Percentiles rank a stretch among this genome's conserved stretches.
These are phyloP conservation scores for Xylariales sp. DNA, from an alignment of 2,329 filamentous ascomycete genomes.

Conservation along the genomic window DNA sequence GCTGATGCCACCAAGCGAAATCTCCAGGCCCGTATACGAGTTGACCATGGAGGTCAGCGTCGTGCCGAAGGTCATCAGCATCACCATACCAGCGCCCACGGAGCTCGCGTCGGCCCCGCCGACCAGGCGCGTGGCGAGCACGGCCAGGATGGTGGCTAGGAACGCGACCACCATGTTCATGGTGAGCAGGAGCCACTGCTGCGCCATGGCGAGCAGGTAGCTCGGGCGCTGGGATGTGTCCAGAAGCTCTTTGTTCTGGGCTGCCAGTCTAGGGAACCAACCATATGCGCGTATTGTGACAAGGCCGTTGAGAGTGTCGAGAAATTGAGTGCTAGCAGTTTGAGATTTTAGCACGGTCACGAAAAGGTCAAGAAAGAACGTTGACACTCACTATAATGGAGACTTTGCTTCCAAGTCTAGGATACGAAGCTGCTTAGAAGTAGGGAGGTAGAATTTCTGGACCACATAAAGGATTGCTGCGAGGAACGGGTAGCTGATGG, in stretches of 20 bases:
- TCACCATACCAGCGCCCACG: slow-evolving; percentile 32
- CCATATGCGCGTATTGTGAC: slow-evolving; percentile 39
- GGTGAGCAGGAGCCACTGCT: slow-evolving; percentile 26
- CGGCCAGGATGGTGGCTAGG: slow-evolving; percentile 21
- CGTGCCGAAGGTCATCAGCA: slow-evolving; percentile 30
- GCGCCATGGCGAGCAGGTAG: slow-evolving; percentile 25
- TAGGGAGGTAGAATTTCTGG: slow-evolving; percentile 40
- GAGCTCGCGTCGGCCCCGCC: slow-evolving; percentile 20
- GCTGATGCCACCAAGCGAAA: slow-evolving; percentile 20
- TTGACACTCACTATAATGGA: slow-evolving; percentile 27
- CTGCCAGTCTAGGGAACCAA: slow-evolving; percentile 30
- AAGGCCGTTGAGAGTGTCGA: slow-evolving; percentile 36
- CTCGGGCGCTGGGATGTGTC: slow-evolving; percentile 22
- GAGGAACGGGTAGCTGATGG: slow-evolving; percentile 7
- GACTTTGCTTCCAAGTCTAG: slow-evolving; percentile 39
- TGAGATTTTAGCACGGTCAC: too few relatives aligned
- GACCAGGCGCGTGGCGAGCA: slow-evolving; percentile 17
- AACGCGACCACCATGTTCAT: slow-evolving; percentile 25
- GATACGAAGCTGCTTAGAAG: slow-evolving; percentile 39
- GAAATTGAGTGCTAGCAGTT: slow-evolving; percentile 29
- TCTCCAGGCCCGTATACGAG: slow-evolving; percentile 26
- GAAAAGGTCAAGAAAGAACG: background rate
- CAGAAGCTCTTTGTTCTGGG: slow-evolving; percentile 23
- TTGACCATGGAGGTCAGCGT: slow-evolving; percentile 22
- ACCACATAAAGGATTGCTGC: slow-evolving; percentile 30